These are phyloP conservation scores for Rhizopogon rudus DNA, from an alignment of 768 basidiomycete species.

Conservation along the genomic window DNA sequence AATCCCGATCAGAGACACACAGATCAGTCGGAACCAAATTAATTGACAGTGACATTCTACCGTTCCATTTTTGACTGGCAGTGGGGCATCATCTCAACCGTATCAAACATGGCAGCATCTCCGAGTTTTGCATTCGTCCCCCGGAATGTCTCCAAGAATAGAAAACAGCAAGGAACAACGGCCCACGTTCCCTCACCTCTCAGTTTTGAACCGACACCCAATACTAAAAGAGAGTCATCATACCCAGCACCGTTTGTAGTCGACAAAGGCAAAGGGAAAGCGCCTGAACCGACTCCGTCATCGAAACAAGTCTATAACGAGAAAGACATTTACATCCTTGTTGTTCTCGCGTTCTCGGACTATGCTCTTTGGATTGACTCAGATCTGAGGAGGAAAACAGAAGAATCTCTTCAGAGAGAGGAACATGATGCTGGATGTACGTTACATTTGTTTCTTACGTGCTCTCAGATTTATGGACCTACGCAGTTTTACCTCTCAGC, in stretches of 20 bases:
- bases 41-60: no score
- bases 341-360: constrained; percentile 63
- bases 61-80: no score
- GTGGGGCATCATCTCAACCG: no score
- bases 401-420: constrained; percentile 20
- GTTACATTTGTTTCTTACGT: constrained; percentile 18
- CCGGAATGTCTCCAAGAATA: constrained; percentile 36
- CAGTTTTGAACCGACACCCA: constrained; percentile 3
- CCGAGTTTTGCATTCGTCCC: constrained; percentile 41
- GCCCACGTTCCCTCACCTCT: constrained; percentile 5
- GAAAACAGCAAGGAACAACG: constrained; percentile 20
- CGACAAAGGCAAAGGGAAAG: constrained; percentile 23
- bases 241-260: constrained; percentile 1
- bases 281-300: constrained; percentile 4
- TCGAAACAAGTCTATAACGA: constrained; percentile 21
- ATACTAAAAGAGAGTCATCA: constrained; percentile 4
- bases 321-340: constrained; percentile 45
- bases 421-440: constrained; percentile 42
- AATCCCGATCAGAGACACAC: no score
- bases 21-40: no score
- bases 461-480: constrained; percentile 11
- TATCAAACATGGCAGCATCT: constrained; percentile 14
- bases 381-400: constrained; percentile 47
- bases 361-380: constrained; percentile 63
- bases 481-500: constrained; percentile 55